Base-by-base conservation (phyloP, 108 stramenopile genomes). In the Skeletonema grethae region DNA sequence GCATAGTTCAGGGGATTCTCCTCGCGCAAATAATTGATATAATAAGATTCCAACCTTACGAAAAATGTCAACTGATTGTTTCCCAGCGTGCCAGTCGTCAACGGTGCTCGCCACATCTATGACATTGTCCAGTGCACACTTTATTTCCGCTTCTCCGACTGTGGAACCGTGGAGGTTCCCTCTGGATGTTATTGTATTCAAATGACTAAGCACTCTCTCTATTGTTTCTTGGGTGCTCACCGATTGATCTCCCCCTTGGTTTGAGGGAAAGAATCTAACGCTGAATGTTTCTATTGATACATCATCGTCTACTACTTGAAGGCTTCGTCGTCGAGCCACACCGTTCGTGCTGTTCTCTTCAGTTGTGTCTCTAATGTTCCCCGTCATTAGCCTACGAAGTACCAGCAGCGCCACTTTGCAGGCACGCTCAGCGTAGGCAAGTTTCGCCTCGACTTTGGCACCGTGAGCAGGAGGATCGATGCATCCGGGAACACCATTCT, bases 71-170 rank as follows among this genome's bases (percentile, higher is more conserved):
- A 9, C 50, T 22, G 50, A 43, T 4, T 15, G 3, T 5, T 43
- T 43, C 41, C 41, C 41, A 15, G 8, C 0, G 9, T 7, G 24
- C 15, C 4, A 43, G 15, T n/a, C n/a, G 22, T 53, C 50, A 22
- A 2, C 50, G 50, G 50, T 53, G 50, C 8, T 22, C 50, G 22
- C 22, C 18, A 53, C 50, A 53, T 22, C 50, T 22, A 53, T 53
- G 22, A 53, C 50, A 22, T 22, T 53, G 22, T 53, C 50, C 22
- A 53, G 9, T 24, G 22, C 22, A 53, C 50, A 53, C 22, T 53
- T 53, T 53, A 53, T 22, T 24, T 53, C 50, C 50, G 50, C 50
- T 53, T 53, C 50, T 53, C 50, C 50, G 22, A 53, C 50, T 22
- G 22, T 53, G 7, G 50, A 22, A 53, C 22, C 22, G 22, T 22